Evolutionary conservation across 441 rosid genomes (phyloP).

Genomic region (Lagerstroemia fauriei): DNA sequence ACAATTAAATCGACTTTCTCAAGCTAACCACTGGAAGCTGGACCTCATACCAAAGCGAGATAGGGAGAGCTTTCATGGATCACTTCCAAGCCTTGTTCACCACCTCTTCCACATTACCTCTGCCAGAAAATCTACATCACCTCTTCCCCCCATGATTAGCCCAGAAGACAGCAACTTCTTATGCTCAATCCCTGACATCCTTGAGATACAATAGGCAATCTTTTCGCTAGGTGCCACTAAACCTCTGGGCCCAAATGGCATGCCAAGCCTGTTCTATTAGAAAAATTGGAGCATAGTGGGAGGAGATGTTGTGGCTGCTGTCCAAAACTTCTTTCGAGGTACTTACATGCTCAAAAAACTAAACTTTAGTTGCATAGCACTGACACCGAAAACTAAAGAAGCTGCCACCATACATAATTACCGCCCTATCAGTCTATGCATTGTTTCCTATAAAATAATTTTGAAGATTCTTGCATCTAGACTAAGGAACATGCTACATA

Average conservation of each 20-base stretch:
- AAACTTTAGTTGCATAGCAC: neutral
- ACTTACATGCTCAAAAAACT: neutral
- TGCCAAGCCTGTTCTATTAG: neutral
- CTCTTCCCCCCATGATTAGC: neutral
- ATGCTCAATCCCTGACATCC: neutral
- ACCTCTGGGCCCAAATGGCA: neutral
- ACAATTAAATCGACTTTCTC: neutral
- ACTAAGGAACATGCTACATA: neutral
- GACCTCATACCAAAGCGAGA: neutral
- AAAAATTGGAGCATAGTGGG: neutral
- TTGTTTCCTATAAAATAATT: neutral
- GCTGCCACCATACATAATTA: neutral
- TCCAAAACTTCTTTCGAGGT: neutral
- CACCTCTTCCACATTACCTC: neutral
- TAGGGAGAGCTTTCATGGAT: neutral
- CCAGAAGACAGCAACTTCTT: neutral
- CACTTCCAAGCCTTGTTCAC: neutral
- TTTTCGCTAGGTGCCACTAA: neutral
- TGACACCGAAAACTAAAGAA: neutral
- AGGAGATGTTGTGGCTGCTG: neutral
- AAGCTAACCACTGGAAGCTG: neutral
- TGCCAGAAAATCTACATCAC: neutral
- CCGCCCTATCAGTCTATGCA: neutral
- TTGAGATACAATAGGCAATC: neutral
- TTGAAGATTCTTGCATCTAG: neutral